Percentiles rank a stretch among this genome's conserved stretches.
Conservation (phyloP, 148 eudicot species). For the Chenopodium formosanum region DNA sequence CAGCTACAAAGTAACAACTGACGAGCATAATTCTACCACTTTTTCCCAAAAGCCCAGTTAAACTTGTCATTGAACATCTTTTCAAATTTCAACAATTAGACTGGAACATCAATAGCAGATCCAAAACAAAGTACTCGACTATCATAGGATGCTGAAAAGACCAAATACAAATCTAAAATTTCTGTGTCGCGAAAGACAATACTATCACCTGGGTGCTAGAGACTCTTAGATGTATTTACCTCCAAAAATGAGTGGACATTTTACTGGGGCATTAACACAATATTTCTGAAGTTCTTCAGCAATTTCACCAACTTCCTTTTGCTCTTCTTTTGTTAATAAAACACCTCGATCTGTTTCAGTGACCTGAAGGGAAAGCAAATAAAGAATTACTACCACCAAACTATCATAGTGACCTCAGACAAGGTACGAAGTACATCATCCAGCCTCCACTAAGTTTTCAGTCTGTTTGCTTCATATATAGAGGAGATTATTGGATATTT, state of each 20-base stretch:
- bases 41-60: neutral
- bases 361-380: slow-evolving; percentile 44
- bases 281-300: slow-evolving; percentile 58
- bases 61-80: neutral
- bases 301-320: slow-evolving; percentile 70
- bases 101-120: neutral
- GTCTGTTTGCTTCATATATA: neutral
- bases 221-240: slow-evolving; percentile 39
- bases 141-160: neutral
- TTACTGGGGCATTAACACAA: slow-evolving; percentile 83
- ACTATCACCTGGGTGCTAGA: neutral
- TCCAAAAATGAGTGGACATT: slow-evolving; percentile 91
- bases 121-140: no score
- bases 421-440: neutral
- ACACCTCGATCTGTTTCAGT: slow-evolving; percentile 79
- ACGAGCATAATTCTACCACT: neutral
- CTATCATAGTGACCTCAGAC: neutral
- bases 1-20: neutral
- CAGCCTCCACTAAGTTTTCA: neutral
- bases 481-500: neutral
- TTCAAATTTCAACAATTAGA: neutral
- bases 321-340: slow-evolving; percentile 55
- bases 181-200: neutral
- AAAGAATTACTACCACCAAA: neutral
- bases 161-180: neutral